Evolutionary conservation across 1,139 yeast species (phyloP).

Genomic region (Trichomonascaceae sp.): DNA sequence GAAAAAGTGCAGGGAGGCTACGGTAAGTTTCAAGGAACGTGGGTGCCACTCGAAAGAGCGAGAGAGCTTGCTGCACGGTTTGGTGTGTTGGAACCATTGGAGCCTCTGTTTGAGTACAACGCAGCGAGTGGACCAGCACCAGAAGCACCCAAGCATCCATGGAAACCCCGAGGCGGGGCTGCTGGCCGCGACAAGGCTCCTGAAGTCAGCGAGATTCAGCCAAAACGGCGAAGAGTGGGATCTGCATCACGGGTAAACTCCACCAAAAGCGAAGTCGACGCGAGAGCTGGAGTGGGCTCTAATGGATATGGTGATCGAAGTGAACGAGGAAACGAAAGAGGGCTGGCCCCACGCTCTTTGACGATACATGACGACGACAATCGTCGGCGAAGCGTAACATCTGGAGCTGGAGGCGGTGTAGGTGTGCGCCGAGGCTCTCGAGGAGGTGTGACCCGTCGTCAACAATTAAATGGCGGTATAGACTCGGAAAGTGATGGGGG

Average conservation of each 20-base stretch:
- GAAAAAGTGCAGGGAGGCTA: slow-evolving; percentile 97
- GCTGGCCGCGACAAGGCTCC: slow-evolving; percentile 2
- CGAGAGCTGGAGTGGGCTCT: no score
- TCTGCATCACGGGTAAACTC: no score
- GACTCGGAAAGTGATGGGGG: not conserved
- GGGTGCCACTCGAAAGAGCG: slow-evolving; percentile 71
- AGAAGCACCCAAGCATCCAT: slow-evolving; percentile 21
- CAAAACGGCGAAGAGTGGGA: not conserved
- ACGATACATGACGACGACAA: not conserved
- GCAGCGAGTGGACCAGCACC: slow-evolving; percentile 25
- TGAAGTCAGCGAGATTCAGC: not conserved
- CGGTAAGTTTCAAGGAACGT: slow-evolving; percentile 94
- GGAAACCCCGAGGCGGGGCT: slow-evolving; percentile 8
- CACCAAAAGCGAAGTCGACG: no score
- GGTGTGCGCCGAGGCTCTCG: not conserved
- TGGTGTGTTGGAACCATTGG: slow-evolving; percentile 51
- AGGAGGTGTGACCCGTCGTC: not conserved
- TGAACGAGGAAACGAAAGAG: no score
- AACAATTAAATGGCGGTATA: no score
- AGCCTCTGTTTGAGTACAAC: slow-evolving; percentile 45
- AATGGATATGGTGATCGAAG: no score
- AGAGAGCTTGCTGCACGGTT: slow-evolving; percentile 50
- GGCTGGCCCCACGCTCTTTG: not conserved
- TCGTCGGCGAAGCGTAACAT: not conserved
- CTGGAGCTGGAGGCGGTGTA: not conserved